These are phyloP conservation scores for Phaffia tasmanica DNA, from an alignment of 768 basidiomycete species.

Conservation along the genomic window DNA sequence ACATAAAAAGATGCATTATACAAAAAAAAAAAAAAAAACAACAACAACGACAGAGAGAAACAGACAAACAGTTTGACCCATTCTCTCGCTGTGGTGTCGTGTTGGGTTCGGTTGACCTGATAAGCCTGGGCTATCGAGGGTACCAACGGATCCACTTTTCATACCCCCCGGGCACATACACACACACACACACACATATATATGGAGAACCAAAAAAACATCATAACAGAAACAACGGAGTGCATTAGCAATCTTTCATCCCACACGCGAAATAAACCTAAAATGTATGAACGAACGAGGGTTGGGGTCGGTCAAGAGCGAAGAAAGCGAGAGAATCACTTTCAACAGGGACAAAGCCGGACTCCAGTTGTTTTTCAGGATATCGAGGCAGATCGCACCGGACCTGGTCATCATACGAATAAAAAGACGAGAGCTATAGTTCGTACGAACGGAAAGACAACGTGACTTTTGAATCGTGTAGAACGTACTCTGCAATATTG, in stretches of 20 bases:
- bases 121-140: conserved; percentile 64
- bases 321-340: conserved; percentile 84
- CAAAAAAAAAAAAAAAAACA: too few species aligned
- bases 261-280: not conserved
- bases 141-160: conserved; percentile 40
- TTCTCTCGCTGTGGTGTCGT: conserved; percentile 64
- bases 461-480: not conserved
- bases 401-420: not conserved
- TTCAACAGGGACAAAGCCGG: conserved; percentile 89
- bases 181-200: not conserved
- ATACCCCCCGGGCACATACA: too few species aligned
- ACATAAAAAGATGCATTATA: too few species aligned
- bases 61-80: conserved; percentile 63
- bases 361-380: conserved; percentile 88
- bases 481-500: conserved; percentile 23
- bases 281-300: conserved; percentile 51
- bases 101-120: conserved; percentile 52
- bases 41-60: too few species aligned
- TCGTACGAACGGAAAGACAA: not conserved
- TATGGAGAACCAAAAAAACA: not conserved
- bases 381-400: conserved; percentile 66
- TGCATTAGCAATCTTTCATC: not conserved
- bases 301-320: conserved; percentile 86
- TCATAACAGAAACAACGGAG: not conserved
- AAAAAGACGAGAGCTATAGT: not conserved